phyloP scores from a whole-genome alignment of 1,139 yeast genomes.

The Blastobotrys apis region DNA sequence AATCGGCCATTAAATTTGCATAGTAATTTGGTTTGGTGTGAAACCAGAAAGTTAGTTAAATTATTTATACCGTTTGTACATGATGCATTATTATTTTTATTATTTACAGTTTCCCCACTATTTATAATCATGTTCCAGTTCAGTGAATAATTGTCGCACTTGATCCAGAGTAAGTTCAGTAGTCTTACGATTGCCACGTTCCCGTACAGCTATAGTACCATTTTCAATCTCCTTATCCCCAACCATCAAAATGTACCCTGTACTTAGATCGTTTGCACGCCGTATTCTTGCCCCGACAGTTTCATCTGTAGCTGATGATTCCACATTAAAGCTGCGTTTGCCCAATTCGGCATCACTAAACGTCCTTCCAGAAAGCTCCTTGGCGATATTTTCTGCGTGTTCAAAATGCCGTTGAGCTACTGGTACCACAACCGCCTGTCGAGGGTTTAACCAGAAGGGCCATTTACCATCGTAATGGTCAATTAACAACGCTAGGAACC shows the following conservation, averaged over 20 bases:
- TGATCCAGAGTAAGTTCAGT: constrained; percentile 29
- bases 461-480: constrained; percentile 93
- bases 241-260: constrained; percentile 72
- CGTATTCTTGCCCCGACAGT: constrained; percentile 78
- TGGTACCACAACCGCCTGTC: constrained; percentile 85
- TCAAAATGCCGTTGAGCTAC: constrained; percentile 56
- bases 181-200: constrained; percentile 51
- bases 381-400: constrained; percentile 51
- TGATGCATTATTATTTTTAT: not conserved
- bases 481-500: constrained; percentile 84
- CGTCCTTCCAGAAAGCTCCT: constrained; percentile 43
- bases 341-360: constrained; percentile 37
- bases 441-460: constrained; percentile 98
- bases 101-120: no score
- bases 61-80: not conserved
- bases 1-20: constrained; percentile 9
- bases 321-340: constrained; percentile 65
- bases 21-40: constrained; percentile 8
- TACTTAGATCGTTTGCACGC: constrained; percentile 72
- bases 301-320: constrained; percentile 68
- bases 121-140: constrained; percentile 26
- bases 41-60: not conserved
- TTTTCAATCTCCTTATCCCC: constrained; percentile 79
- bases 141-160: constrained; percentile 24
- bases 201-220: constrained; percentile 62